phyloP scores from a whole-genome alignment of 2,329 filamentous ascomycete species.

The Gaeumannomyces sp. region DNA sequence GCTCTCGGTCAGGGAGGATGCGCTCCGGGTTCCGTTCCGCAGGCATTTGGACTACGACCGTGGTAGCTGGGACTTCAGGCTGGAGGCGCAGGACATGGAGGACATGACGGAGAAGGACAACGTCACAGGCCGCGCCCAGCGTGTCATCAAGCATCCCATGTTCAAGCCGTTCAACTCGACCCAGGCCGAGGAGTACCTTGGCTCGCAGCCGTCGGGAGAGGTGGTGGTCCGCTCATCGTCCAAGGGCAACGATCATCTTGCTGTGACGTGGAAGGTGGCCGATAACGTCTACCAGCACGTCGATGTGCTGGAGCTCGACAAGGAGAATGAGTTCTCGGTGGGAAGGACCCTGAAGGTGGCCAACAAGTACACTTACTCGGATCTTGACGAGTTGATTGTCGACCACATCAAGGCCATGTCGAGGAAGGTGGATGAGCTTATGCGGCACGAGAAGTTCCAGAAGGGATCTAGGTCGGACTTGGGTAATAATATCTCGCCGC shows the following conservation, averaged over 20 bases:
- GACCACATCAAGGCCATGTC: constrained; percentile 97
- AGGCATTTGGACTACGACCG: constrained; percentile 64
- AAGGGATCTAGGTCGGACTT: constrained; percentile 71
- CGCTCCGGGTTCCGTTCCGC: constrained; percentile 66
- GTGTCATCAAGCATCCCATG: constrained; percentile 95
- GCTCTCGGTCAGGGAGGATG: constrained; percentile 76
- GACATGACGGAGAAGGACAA: constrained; percentile 81
- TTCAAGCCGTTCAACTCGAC: constrained; percentile 90
- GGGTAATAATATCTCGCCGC: constrained; percentile 54
- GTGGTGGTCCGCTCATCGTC: constrained; percentile 93
- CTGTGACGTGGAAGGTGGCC: constrained; percentile 96
- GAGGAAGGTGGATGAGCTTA: constrained; percentile 94
- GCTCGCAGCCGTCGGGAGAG: constrained; percentile 78
- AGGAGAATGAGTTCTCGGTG: constrained; percentile 93
- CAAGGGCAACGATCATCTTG: constrained; percentile 90
- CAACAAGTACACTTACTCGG: constrained; percentile 85
- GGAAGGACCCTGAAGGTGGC: constrained; percentile 80
- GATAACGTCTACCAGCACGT: constrained; percentile 97
- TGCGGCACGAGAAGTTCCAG: constrained; percentile 90
- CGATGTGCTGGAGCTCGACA: constrained; percentile 92
- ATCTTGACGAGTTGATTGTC: constrained; percentile 95
- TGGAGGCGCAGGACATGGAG: constrained; percentile 77
- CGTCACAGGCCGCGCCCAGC: constrained; percentile 75
- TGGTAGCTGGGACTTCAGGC: constrained; percentile 79
- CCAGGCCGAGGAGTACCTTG: constrained; percentile 90